A percentile compares a stretch with the other conserved stretches of the same genome.
Conservation (phyloP, 208 protist genomes). For the Entamoeba moshkovskii region DNA sequence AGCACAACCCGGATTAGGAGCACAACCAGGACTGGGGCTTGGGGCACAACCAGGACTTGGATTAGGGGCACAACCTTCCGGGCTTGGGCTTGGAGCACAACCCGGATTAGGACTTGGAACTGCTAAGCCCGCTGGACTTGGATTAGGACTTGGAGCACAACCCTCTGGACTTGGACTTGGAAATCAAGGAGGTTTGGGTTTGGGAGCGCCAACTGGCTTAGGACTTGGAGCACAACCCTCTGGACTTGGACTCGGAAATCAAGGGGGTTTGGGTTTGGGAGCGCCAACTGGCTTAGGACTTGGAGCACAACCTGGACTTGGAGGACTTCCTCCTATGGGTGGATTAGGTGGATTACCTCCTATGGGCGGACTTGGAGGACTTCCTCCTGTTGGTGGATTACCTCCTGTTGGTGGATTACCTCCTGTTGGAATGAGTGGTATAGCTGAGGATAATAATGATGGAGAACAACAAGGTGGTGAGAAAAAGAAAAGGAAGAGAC, state of each 20-base stretch:
- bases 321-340: background rate
- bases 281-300: background rate
- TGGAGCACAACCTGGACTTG: background rate
- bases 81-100: background rate
- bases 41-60: background rate
- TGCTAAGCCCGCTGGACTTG: background rate
- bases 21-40: background rate
- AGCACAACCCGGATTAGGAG: background rate
- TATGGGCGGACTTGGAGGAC: background rate
- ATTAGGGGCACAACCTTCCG: background rate
- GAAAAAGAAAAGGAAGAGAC: background rate
- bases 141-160: background rate
- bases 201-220: background rate
- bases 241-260: background rate
- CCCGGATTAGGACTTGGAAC: background rate
- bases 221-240: background rate
- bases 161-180: background rate
- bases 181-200: background rate
- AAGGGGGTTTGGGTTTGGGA: background rate
- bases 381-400: background rate
- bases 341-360: background rate
- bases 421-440: background rate
- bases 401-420: background rate
- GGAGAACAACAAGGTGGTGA: background rate
- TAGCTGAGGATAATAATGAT: background rate